Percentiles rank a stretch among this genome's conserved stretches.
phyloP scores from a whole-genome alignment of 2,329 filamentous ascomycete species.

The Moelleriella libera region DNA sequence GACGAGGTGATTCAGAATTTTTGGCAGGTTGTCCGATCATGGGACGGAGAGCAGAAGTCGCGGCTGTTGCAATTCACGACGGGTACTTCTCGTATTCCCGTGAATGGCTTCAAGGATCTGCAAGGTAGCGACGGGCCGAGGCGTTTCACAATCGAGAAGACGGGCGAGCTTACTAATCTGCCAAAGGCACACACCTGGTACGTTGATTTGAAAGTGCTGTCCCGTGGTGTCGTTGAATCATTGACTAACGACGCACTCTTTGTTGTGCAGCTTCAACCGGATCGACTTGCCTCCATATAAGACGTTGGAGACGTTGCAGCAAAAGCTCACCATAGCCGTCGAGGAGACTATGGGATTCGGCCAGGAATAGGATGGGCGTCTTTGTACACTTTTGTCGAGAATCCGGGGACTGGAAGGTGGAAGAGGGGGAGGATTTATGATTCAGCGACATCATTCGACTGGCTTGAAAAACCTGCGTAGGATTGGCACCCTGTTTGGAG shows the following conservation, averaged over 20 bases:
- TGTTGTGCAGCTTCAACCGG: conserved; percentile 68
- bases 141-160: conserved; percentile 96
- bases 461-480: too few species aligned
- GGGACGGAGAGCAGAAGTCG: conserved; percentile 98
- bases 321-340: conserved; percentile 90
- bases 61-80: conserved; percentile 93
- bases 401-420: too few species aligned
- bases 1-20: conserved; percentile 98
- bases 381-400: background rate
- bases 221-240: background rate
- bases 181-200: conserved; percentile 98
- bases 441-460: too few species aligned
- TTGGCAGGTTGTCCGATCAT: conserved; percentile 93
- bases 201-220: conserved; percentile 17
- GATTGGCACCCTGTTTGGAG: too few species aligned
- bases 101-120: conserved; percentile 98
- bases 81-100: conserved; percentile 91
- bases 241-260: conserved; percentile 9
- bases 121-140: conserved; percentile 93
- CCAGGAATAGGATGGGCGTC: conserved; percentile 57
- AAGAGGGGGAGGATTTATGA: too few species aligned
- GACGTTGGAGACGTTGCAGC: conserved; percentile 66
- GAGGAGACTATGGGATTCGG: conserved; percentile 99
- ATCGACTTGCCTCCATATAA: conserved; percentile 93
- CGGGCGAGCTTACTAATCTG: conserved; percentile 76